These are phyloP conservation scores for Coemansia sp. DNA, from an alignment of 192 early-diverging fungal species.

Conservation along the genomic window DNA sequence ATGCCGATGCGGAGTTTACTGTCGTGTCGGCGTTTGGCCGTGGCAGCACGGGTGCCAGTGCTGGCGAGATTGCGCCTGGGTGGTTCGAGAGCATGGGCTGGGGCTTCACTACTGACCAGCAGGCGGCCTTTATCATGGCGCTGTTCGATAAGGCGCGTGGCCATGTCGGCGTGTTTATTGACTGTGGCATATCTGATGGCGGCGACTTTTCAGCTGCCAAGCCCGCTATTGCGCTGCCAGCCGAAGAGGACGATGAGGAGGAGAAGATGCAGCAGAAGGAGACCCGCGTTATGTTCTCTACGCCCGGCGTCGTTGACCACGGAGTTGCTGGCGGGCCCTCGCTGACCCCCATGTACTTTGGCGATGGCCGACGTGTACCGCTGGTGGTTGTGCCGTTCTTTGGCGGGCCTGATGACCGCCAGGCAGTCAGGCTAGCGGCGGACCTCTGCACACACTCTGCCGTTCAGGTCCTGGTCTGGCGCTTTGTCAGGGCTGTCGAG, in stretches of 20 bases:
- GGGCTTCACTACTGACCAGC: constrained; percentile 55
- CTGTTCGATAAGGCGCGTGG: constrained; percentile 53
- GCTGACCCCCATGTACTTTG: constrained; percentile 17
- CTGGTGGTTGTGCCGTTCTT: constrained; percentile 73
- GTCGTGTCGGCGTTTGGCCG: constrained; percentile 69
- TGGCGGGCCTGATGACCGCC: constrained; percentile 76
- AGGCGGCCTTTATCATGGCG: constrained; percentile 52
- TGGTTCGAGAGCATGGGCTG: constrained; percentile 51
- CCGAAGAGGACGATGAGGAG: not conserved
- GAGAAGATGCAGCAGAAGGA: not conserved
- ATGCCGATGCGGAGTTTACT: constrained; percentile 65
- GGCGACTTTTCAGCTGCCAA: constrained; percentile 10
- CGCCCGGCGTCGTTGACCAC: not conserved
- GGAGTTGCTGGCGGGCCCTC: not conserved
- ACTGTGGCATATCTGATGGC: constrained; percentile 65
- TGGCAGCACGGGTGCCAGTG: constrained; percentile 8
- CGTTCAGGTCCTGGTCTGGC: constrained; percentile 60
- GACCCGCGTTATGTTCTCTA: constrained; percentile 15
- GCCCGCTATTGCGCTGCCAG: not conserved
- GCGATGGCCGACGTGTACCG: constrained; percentile 55
- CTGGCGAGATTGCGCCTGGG: constrained; percentile 21
- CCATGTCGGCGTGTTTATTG: constrained; percentile 67
- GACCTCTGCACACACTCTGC: constrained; percentile 52
- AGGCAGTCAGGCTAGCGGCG: constrained; percentile 61
- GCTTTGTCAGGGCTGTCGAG: constrained; percentile 35